Conservation (phyloP, 2,329 filamentous ascomycete species). For the Cyclaneusma minus region DNA sequence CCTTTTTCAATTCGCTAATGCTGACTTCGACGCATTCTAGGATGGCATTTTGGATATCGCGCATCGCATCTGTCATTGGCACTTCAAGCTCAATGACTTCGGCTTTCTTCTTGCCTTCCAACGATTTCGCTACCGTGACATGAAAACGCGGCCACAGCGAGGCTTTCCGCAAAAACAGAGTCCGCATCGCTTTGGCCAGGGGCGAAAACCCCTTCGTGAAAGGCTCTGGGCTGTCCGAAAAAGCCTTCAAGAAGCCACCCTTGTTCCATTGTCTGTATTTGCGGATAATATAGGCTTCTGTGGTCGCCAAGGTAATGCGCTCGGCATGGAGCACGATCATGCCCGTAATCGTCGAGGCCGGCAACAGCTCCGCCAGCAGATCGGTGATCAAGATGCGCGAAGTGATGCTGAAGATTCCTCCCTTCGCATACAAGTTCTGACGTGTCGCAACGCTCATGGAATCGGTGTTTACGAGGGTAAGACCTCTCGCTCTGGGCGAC, state of each 20-base stretch:
- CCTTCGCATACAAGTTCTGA: slow-evolving; percentile 80
- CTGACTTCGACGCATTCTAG: slow-evolving; percentile 93
- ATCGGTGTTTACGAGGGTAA: slow-evolving; percentile 90
- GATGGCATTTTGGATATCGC: slow-evolving; percentile 81
- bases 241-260: slow-evolving; percentile 83
- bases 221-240: slow-evolving; percentile 84
- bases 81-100: slow-evolving; percentile 96
- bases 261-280: slow-evolving; percentile 95
- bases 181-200: slow-evolving; percentile 78
- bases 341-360: slow-evolving; percentile 75
- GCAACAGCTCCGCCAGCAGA: slow-evolving; percentile 67
- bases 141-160: slow-evolving; percentile 92
- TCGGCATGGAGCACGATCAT: slow-evolving; percentile 82
- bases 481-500: slow-evolving; percentile 64
- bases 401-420: slow-evolving; percentile 90
- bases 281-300: slow-evolving; percentile 88
- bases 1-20: slow-evolving; percentile 84
- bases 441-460: slow-evolving; percentile 72
- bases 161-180: slow-evolving; percentile 75
- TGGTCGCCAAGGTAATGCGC: slow-evolving; percentile 66
- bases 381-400: slow-evolving; percentile 92
- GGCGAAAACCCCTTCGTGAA: slow-evolving; percentile 82
- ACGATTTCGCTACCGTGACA: slow-evolving; percentile 69
- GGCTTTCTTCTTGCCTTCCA: slow-evolving; percentile 84
- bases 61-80: slow-evolving; percentile 90